Conservation (phyloP, 2,329 filamentous ascomycete genomes). For the Xylariaceae sp. region DNA sequence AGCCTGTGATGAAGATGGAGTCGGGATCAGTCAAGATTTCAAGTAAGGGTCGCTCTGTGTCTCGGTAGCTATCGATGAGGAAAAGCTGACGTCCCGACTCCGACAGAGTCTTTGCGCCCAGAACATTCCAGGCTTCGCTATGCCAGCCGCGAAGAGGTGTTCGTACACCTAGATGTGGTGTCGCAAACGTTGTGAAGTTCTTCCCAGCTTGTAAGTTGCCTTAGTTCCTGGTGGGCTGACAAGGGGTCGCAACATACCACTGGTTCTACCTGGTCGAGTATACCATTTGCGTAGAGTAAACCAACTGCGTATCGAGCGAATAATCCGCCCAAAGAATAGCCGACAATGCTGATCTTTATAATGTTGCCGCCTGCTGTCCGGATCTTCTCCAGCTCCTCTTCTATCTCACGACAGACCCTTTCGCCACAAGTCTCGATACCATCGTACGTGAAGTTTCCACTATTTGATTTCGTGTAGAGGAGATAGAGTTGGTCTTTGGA, state of each 20-base stretch:
- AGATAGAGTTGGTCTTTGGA: slow-evolving; percentile 63
- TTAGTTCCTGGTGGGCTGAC: no score
- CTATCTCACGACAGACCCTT: slow-evolving; percentile 63
- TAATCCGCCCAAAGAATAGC: slow-evolving; percentile 86
- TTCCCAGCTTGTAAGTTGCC: no score
- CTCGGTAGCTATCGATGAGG: slow-evolving; percentile 77
- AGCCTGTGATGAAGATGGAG: slow-evolving; percentile 79
- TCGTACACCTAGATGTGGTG: slow-evolving; percentile 75
- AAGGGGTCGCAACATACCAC: slow-evolving; percentile 51
- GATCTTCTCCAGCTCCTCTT: slow-evolving; percentile 56
- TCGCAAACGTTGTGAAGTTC: slow-evolving; percentile 93
- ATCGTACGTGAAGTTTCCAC: slow-evolving; percentile 68
- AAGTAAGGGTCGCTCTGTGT: slow-evolving; percentile 76
- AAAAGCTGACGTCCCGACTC: slow-evolving; percentile 85
- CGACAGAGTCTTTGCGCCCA: slow-evolving; percentile 77
- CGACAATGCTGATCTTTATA: slow-evolving; percentile 78
- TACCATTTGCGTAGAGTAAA: slow-evolving; percentile 73
- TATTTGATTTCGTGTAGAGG: slow-evolving; percentile 68
- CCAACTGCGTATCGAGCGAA: slow-evolving; percentile 84
- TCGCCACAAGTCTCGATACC: slow-evolving; percentile 66
- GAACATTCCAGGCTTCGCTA: slow-evolving; percentile 72
- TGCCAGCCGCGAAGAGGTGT: slow-evolving; percentile 63
- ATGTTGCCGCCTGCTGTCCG: slow-evolving; percentile 64
- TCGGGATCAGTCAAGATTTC: slow-evolving; percentile 76
- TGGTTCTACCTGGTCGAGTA: slow-evolving; percentile 75